Evolutionary conservation across 31 red algal genomes (phyloP), one percentile per base, ranked within the genome.

Genomic region (Asparagopsis taxiformis): DNA sequence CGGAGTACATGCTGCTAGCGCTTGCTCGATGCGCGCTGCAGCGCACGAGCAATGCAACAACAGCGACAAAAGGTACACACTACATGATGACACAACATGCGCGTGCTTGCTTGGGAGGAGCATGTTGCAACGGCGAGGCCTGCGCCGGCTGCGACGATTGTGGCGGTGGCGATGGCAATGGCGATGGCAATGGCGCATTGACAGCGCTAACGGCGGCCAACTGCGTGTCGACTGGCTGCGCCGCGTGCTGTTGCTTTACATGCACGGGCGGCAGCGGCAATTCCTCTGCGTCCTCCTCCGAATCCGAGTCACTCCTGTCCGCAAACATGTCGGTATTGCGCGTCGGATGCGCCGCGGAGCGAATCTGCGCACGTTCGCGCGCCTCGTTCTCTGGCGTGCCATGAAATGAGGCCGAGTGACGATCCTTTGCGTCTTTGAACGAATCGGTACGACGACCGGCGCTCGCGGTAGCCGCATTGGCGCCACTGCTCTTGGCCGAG

Each of bases 391-490:
- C n/a, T n/a, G 28, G 54, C 16, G 52, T 38, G 39, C 51, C 51
- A 36, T 75, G 70, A 39, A 86, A 86, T 5, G 70, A 76, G 51
- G 82, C 82, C 9, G 70, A 76, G 29, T 90, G 86, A 15, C 86
- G 57, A 39, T 79, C 70, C 28, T 76, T 65, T n/a, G 76, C 86
- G 24, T 75, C 75, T 28, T 90, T 79, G 69, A 75, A 90, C 3
- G 70, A 75, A 51, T 90, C 86, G 22, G 86, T 90, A 58, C 86
- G 86, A 25, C 86, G 86, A 24, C 72, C 67, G 26, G 72, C 66
- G 48, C 74, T 34, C 31, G 41, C 74, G 55, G 67, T 44, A 7
- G 86, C 35, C 9, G 19, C 35, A 23, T 59, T 55, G 23, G 32
- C 59, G 53, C 70, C 82, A 11, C 55, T 60, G 28, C 73, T 52